Conservation (phyloP, 306 rosid species). For the Cyamopsis tetragonoloba region DNA sequence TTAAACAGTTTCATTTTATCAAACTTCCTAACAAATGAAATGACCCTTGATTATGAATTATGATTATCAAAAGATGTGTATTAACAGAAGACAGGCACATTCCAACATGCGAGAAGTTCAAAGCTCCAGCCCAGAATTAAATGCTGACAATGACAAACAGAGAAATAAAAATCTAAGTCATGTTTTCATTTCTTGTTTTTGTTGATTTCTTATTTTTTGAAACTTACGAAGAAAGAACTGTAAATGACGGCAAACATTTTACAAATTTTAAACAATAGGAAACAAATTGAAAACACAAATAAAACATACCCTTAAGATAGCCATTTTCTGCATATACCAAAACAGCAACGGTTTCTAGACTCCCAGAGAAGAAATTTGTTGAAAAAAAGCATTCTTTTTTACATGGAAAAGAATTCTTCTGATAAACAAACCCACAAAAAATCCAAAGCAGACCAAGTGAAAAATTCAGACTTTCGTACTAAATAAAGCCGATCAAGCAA, state of each 20-base stretch:
- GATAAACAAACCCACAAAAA: not conserved
- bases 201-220: no score
- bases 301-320: no score
- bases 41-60: not conserved
- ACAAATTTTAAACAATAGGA: no score
- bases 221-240: no score
- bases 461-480: not conserved
- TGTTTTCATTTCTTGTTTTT: no score
- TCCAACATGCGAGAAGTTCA: conserved; percentile 7
- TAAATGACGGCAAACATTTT: no score
- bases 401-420: not conserved
- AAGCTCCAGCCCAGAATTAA: not conserved
- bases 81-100: not conserved
- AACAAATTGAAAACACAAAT: no score
- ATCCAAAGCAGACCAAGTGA: not conserved
- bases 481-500: not conserved
- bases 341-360: not conserved
- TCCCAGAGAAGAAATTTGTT: not conserved
- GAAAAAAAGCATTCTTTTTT: not conserved
- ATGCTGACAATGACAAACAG: not conserved
- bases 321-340: not conserved
- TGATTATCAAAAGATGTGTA: not conserved
- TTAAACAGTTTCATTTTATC: not conserved
- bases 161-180: no score
- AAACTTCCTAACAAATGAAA: not conserved